A percentile compares a stretch with the other conserved stretches of the same genome.
Conservation (phyloP, 306 rosid genomes). For the Rubus parviflorus region DNA sequence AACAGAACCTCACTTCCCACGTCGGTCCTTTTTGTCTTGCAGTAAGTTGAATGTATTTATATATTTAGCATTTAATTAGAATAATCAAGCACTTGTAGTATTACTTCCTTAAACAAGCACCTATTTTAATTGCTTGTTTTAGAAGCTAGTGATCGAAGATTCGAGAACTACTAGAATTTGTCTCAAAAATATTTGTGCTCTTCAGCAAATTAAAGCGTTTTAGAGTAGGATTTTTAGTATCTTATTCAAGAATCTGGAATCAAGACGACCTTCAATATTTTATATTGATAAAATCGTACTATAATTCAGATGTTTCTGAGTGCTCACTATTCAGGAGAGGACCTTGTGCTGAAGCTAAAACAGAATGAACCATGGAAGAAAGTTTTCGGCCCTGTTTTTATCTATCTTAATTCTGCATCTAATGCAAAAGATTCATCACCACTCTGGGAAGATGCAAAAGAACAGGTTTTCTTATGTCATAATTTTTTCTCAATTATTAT, state of each 20-base stretch:
- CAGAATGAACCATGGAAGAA: slow-evolving; percentile 46
- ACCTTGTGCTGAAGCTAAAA: slow-evolving; percentile 39
- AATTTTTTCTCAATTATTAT: neutral
- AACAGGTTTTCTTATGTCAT: slow-evolving; percentile 25
- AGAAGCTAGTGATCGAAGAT: no score
- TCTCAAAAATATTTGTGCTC: no score
- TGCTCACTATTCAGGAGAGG: slow-evolving; percentile 49
- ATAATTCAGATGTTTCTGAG: slow-evolving; percentile 44
- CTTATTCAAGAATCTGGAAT: neutral
- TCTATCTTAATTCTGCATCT: slow-evolving; percentile 32
- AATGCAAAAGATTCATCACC: slow-evolving; percentile 20
- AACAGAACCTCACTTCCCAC: slow-evolving; percentile 37
- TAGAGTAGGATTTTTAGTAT: neutral
- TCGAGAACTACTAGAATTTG: no score
- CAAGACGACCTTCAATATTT: neutral
- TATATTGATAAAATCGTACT: neutral
- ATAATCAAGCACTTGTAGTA: no score
- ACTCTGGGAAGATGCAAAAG: slow-evolving; percentile 49
- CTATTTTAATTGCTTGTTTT: no score
- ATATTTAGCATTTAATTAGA: no score
- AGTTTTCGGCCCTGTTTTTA: slow-evolving; percentile 47
- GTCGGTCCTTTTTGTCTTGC: slow-evolving; percentile 33
- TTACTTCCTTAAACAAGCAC: no score
- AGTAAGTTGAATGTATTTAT: neutral
- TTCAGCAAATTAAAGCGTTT: no score